Base-by-base conservation (phyloP, 768 basidiomycete genomes). In the Antrodiella citrinella region DNA sequence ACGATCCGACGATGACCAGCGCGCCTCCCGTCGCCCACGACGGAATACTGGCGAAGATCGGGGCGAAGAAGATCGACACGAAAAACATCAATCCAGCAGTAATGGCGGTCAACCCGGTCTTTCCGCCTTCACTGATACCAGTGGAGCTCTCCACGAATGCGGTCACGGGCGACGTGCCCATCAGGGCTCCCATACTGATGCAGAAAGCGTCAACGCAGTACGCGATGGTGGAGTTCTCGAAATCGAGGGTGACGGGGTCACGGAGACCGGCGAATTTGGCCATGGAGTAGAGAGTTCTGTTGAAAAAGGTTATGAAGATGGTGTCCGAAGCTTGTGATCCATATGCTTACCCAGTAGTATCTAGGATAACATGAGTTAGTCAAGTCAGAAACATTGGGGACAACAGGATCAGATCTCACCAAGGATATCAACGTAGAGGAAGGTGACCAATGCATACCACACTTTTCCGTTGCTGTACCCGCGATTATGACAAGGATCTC, bases 201-300 rank as follows among this genome's bases (percentile, higher is more conserved):
- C 74, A 80, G 63, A 90, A 82, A 0, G 88, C 88, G 57, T 90
- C 87, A 22, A 89, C 77, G 55, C 86, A 90, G 66, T 90, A 91
- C 3, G 88, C 88, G 52, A 86, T 71, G 11, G 82, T 87, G 15
- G 84, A 86, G 54, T 81, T 79, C 67, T 93, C 90, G 57, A 93
- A 93, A 63, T 93, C 90, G 50, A 90, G 71, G 21, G 89, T 91
- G 12, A 87, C 78, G 1, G 84, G 84, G 60, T 91, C 84, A 44
- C 87, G 86, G 1, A 93, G 75, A n/a, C 86, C 87, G 4, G 90
- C 88, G 54, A 91, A 91, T 63, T 86, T 90, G 48, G 88, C 86
- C 90, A 93, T 91, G 35, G 90, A 85, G 63, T 91, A 91, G 3
- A 93, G 70, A 7, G 90, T 91, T 60, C 90, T 84, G n/a, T n/a